phyloP scores from a whole-genome alignment of 306 rosid species.

The Medicago arabica region DNA sequence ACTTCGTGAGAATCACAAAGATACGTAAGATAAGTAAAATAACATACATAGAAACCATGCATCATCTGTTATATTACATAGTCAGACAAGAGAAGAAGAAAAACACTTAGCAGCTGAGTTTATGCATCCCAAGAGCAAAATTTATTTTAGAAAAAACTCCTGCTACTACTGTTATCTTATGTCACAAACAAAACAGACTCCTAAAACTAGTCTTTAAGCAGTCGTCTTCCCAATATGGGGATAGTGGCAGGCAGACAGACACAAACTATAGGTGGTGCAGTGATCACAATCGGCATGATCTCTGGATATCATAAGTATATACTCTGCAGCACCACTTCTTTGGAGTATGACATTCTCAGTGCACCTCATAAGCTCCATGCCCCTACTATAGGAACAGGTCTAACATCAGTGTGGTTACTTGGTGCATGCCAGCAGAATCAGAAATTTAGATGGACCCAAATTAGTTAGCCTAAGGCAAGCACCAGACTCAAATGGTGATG shows the following conservation, averaged over 20 bases:
- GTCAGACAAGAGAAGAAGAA: background rate
- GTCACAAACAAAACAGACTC: conserved; percentile 20
- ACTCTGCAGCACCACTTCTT: background rate
- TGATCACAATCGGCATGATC: background rate
- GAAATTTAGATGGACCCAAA: conserved; percentile 6
- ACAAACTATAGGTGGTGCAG: conserved; percentile 7
- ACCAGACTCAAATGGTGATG: background rate
- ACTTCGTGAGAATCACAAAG: conserved; percentile 15
- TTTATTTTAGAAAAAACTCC: background rate
- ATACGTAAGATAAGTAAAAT: background rate
- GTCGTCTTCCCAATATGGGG: background rate
- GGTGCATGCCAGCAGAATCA: background rate
- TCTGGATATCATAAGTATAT: background rate
- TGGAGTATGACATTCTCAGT: background rate
- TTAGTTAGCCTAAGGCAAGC: background rate
- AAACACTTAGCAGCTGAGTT: background rate
- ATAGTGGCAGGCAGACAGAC: background rate
- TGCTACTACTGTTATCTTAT: background rate
- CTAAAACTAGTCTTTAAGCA: background rate
- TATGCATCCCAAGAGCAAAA: background rate
- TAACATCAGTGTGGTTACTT: background rate
- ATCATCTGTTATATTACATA: background rate
- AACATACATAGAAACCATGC: background rate
- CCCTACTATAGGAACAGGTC: background rate
- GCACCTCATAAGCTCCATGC: background rate